These are phyloP conservation scores for Zymoseptoria brevis DNA, from an alignment of 2,329 filamentous ascomycete genomes.

Conservation along the genomic window DNA sequence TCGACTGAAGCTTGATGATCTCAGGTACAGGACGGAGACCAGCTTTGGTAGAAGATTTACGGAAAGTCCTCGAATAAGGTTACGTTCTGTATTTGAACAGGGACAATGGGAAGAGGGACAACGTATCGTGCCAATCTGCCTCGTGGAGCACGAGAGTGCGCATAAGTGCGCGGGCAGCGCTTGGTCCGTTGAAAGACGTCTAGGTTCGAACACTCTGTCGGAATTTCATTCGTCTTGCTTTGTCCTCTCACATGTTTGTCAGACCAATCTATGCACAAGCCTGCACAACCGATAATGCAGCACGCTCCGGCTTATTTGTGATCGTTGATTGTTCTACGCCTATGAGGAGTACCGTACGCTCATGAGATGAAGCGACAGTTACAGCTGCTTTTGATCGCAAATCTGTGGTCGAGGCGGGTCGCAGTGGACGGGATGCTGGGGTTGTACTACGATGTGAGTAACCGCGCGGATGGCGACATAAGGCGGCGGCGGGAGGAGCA, in stretches of 20 bases:
- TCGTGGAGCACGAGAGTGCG: no score
- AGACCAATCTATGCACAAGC: slow-evolving; percentile 62
- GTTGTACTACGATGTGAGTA: background rate
- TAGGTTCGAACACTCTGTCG: no score
- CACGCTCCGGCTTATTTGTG: slow-evolving; percentile 99
- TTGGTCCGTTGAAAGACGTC: no score
- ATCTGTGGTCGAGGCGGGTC: slow-evolving; percentile 22
- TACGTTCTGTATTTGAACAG: no score
- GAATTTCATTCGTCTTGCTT: no score
- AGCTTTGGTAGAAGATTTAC: background rate
- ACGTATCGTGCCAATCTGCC: no score
- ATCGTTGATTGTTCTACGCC: slow-evolving; percentile 68
- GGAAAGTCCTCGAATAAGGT: no score
- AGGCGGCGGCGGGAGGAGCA: background rate
- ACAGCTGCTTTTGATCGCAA: slow-evolving; percentile 19
- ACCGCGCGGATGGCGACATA: background rate
- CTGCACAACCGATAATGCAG: slow-evolving; percentile 83
- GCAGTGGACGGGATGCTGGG: background rate
- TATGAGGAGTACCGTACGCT: slow-evolving; percentile 26
- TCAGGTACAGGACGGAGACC: no score
- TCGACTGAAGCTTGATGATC: no score
- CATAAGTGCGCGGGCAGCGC: no score
- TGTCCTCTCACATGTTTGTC: background rate
- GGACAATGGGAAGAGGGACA: no score
- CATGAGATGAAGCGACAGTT: slow-evolving; percentile 24